Conservation (phyloP, 2,329 filamentous ascomycete species). For the Beauveria medogensis region DNA sequence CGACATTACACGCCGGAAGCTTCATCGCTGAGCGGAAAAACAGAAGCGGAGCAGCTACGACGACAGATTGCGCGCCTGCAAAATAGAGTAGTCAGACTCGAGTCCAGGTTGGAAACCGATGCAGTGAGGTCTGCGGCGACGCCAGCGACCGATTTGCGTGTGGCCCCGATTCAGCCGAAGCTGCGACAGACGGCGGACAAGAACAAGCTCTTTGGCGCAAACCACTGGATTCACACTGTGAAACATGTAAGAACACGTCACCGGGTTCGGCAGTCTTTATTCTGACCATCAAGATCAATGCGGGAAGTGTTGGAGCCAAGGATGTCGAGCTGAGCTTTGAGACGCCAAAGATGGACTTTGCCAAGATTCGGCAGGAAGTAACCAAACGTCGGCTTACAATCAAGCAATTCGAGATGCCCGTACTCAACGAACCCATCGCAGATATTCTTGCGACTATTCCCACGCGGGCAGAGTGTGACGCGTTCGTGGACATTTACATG, state of each 20-base stretch:
- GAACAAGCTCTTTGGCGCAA: constrained; percentile 6
- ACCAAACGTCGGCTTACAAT: not conserved
- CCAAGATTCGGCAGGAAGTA: constrained; percentile 1
- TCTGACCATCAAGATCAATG: not conserved
- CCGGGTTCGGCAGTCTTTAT: not conserved
- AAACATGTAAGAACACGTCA: not conserved
- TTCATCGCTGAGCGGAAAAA: not conserved
- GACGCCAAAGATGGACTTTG: constrained; percentile 6
- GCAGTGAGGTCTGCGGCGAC: not conserved
- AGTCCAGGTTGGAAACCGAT: not conserved
- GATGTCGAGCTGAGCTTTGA: constrained; percentile 8
- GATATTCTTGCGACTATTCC: not conserved
- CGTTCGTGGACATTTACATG: not conserved
- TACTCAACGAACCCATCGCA: not conserved
- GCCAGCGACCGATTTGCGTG: not conserved
- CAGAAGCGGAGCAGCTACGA: not conserved
- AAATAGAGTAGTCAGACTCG: not conserved
- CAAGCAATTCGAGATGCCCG: constrained; percentile 4
- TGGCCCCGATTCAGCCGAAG: not conserved
- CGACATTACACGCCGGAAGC: not conserved
- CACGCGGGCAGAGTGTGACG: not conserved
- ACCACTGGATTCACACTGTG: constrained; percentile 6
- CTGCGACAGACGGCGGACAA: not conserved
- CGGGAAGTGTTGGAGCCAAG: not conserved
- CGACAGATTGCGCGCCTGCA: not conserved